A percentile compares a stretch with the other conserved stretches of the same genome.
Evolutionary conservation across 208 protist species (phyloP).

Genomic region (Porcisia hertigi): DNA sequence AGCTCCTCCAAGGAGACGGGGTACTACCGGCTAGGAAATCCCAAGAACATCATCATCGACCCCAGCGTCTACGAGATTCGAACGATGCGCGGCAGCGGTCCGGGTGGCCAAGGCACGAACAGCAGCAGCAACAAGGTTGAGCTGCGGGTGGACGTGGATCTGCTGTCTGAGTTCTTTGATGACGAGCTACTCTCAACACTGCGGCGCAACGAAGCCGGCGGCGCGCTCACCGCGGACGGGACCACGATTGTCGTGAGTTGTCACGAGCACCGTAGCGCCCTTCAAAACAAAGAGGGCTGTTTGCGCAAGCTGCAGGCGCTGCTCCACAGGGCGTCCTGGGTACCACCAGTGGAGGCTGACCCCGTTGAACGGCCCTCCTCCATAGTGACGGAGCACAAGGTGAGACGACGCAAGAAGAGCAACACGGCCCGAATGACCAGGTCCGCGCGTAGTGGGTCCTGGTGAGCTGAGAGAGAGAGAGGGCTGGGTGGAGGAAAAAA

Average conservation of each 20-base stretch:
- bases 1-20: constrained; percentile 66
- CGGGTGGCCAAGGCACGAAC: constrained; percentile 82
- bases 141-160: constrained; percentile 57
- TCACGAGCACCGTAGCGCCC: constrained; percentile 75
- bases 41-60: constrained; percentile 50
- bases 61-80: constrained; percentile 52
- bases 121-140: constrained; percentile 90
- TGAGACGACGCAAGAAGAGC: constrained; percentile 51
- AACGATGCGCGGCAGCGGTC: constrained; percentile 73
- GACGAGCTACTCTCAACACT: constrained; percentile 48
- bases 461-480: constrained; percentile 22
- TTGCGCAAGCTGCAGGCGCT: constrained; percentile 58
- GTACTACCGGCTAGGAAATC: constrained; percentile 54
- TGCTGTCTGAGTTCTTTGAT: constrained; percentile 57
- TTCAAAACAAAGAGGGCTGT: constrained; percentile 81
- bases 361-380: constrained; percentile 52
- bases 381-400: constrained; percentile 56
- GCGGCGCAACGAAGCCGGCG: constrained; percentile 41
- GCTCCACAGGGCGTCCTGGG: constrained; percentile 75
- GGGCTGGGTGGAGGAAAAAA: background rate
- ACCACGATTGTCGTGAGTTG: constrained; percentile 58
- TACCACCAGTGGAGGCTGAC: constrained; percentile 60
- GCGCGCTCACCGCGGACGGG: constrained; percentile 50
- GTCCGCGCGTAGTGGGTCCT: constrained; percentile 42
- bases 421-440: constrained; percentile 51